phyloP scores from a whole-genome alignment of 2,329 filamentous ascomycete genomes.

The Coniochaeta sp. region DNA sequence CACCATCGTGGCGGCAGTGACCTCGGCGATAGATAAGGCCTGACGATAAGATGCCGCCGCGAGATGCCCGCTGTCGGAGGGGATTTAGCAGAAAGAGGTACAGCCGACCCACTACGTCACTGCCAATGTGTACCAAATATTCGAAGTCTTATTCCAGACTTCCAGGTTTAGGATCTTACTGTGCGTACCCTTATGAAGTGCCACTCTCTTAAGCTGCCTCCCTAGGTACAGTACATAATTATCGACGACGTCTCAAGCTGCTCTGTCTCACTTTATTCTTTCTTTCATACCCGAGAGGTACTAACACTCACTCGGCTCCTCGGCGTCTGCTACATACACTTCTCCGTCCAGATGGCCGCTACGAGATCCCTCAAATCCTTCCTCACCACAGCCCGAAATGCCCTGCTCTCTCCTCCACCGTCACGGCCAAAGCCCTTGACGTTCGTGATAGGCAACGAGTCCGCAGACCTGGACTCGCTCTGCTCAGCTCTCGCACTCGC shows the following conservation, averaged over 20 bases:
- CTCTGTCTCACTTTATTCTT: neutral
- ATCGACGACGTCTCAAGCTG: too few species aligned
- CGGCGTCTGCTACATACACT: neutral
- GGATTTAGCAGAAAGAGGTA: neutral
- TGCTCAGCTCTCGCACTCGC: conserved; percentile 67
- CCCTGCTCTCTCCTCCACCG: conserved; percentile 34
- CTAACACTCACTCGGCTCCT: neutral
- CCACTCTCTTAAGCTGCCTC: too few species aligned
- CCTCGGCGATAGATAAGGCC: neutral
- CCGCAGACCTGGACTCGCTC: conserved; percentile 76
- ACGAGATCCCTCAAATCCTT: conserved; percentile 40
- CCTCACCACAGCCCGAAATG: conserved; percentile 39
- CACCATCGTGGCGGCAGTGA: neutral
- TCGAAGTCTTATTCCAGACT: too few species aligned
- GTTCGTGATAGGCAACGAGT: conserved; percentile 62
- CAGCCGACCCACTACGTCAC: neutral
- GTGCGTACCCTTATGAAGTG: too few species aligned
- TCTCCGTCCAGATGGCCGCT: conserved; percentile 6
- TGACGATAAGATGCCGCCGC: neutral
- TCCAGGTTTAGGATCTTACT: too few species aligned
- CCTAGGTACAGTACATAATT: too few species aligned
- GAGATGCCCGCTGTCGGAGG: neutral
- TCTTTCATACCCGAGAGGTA: too few species aligned
- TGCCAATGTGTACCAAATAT: neutral
- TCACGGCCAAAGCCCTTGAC: conserved; percentile 42